Conservation (phyloP, 2,329 filamentous ascomycete species). For the Colletotrichum orchidophilum region DNA sequence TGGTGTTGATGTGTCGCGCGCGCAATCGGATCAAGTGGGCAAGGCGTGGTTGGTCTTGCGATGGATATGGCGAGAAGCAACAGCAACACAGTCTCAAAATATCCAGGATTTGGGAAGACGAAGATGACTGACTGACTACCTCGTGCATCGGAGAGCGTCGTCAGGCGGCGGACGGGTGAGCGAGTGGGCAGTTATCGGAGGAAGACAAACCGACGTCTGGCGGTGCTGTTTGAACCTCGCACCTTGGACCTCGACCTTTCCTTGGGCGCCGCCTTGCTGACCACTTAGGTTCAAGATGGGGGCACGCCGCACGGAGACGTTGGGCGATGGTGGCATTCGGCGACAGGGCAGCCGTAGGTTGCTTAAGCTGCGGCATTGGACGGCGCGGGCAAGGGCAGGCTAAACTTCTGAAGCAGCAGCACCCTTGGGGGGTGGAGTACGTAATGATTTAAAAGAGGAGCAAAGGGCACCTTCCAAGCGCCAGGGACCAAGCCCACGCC, state of each 20-base stretch:
- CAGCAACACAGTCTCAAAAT: background rate
- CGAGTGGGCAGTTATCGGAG: constrained; percentile 20
- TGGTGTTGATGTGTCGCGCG: background rate
- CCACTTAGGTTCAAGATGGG: background rate
- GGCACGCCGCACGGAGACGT: background rate
- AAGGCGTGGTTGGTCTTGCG: background rate
- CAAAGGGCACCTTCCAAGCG: background rate
- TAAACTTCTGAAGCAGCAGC: background rate
- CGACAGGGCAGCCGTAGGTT: background rate
- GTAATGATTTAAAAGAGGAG: background rate
- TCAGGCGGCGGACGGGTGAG: constrained; percentile 14
- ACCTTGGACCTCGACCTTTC: background rate
- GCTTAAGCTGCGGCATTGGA: background rate
- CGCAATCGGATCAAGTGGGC: background rate
- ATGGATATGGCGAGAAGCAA: background rate
- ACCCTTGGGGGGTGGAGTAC: background rate
- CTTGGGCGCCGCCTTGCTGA: background rate
- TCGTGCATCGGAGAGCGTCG: constrained; percentile 13
- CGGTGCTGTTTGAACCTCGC: background rate
- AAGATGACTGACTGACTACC: background rate
- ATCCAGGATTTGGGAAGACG: background rate
- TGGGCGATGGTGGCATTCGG: background rate
- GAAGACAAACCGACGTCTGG: background rate
- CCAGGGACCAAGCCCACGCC: background rate
- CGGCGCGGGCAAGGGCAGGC: background rate